These are phyloP conservation scores for Cyathus striatus DNA, from an alignment of 768 basidiomycete species.

Conservation along the genomic window DNA sequence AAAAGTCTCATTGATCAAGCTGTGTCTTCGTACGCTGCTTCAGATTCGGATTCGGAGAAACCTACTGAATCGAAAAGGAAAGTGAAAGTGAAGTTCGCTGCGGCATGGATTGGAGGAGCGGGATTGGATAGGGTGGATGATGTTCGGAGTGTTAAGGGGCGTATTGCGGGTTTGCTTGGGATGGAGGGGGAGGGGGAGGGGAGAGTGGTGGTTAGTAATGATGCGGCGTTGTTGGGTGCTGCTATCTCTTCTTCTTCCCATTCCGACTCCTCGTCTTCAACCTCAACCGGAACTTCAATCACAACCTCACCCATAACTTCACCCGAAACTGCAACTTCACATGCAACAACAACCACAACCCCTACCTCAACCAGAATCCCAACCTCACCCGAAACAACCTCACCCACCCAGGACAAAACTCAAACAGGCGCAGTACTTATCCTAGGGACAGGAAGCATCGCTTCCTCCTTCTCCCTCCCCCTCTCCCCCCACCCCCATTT, in stretches of 20 bases:
- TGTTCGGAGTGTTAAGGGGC: constrained; percentile 9
- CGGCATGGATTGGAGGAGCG: constrained; percentile 20
- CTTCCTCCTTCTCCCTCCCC: constrained; percentile 12
- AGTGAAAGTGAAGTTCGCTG: constrained; percentile 8
- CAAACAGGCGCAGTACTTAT: constrained; percentile 15
- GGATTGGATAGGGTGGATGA: constrained; percentile 17
- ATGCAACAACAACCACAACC: no score
- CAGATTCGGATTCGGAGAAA: neutral
- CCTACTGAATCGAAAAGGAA: constrained; percentile 1
- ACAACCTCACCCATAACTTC: no score
- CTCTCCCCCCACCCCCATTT: constrained; percentile 3
- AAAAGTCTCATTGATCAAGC: constrained; percentile 9
- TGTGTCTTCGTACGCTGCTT: constrained; percentile 6
- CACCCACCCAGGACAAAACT: no score
- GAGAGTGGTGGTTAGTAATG: constrained; percentile 15
- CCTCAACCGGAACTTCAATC: neutral
- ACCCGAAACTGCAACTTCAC: no score
- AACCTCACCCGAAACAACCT: no score
- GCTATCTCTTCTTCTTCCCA: constrained; percentile 10
- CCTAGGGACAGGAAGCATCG: constrained; percentile 19
- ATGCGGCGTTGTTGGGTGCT: constrained; percentile 20
- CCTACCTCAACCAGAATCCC: no score
- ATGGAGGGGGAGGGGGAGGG: constrained; percentile 10
- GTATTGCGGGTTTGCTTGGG: constrained; percentile 9
- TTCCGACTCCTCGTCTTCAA: no score